A percentile compares a stretch with the other conserved stretches of the same genome.
Conservation (phyloP, 164 flowering plant species). For the Macadamia tetraphylla region DNA sequence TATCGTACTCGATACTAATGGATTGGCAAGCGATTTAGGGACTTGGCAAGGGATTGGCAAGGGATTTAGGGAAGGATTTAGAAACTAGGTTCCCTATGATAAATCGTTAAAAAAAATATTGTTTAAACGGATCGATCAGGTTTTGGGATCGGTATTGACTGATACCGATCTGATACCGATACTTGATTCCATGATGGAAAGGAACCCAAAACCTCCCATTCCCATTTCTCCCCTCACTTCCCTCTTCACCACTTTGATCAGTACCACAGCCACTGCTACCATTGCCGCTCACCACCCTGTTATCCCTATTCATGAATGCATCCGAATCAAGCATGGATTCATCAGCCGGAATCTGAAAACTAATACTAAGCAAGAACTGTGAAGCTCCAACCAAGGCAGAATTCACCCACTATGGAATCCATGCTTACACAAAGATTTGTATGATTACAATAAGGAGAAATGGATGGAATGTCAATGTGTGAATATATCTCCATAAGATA, state of each 20-base stretch:
- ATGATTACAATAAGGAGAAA: too few relatives aligned
- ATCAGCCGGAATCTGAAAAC: slow-evolving; percentile 66
- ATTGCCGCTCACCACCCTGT: slow-evolving; percentile 16
- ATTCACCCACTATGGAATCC: slow-evolving; percentile 69
- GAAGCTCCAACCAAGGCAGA: slow-evolving; percentile 79
- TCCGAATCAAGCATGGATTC: slow-evolving; percentile 42
- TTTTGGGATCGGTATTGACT: too few relatives aligned
- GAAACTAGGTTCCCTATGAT: too few relatives aligned
- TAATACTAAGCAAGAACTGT: slow-evolving; percentile 83
- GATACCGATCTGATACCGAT: too few relatives aligned
- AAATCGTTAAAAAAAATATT: too few relatives aligned
- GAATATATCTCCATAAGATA: too few relatives aligned
- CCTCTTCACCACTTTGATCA: slow-evolving; percentile 12
- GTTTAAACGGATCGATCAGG: too few relatives aligned
- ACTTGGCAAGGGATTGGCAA: too few relatives aligned
- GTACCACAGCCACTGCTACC: slow-evolving; percentile 10
- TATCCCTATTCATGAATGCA: slow-evolving; percentile 20
- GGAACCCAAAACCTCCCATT: slow-evolving; percentile 39
- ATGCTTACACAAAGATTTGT: slow-evolving; percentile 45
- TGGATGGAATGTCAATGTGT: too few relatives aligned
- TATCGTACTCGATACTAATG: too few relatives aligned
- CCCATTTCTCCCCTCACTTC: slow-evolving; percentile 30
- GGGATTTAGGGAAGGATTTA: too few relatives aligned
- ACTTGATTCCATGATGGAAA: slow-evolving; percentile 20
- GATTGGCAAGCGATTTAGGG: too few relatives aligned